Evolutionary conservation across 768 basidiomycete genomes (phyloP), one percentile per base, ranked within the genome.

Genomic region (Tylopilus rubrobrunneus): DNA sequence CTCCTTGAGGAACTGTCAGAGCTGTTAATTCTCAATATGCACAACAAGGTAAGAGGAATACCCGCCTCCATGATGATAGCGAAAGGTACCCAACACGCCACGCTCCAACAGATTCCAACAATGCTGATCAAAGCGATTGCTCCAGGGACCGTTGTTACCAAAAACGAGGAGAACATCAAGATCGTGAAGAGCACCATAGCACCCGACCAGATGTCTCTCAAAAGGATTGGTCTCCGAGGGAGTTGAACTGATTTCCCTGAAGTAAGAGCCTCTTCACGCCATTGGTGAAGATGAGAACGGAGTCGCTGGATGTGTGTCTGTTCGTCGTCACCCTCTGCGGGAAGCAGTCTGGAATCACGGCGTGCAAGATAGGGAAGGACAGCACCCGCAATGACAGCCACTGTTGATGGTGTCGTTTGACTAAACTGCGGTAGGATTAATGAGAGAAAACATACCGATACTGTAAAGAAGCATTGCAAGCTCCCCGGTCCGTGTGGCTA

Each of bases 81-180:
- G 61, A 97, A 97, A 3, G 94, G 94, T 15, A 92, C 91, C 95
- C 95, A 97, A 73, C 90, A 92, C n/a, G 95, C 92, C 39, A 97
- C 91, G 10, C 93, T 91, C 95, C 95, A 98, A 69, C 89, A 95
- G 36, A 97, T 87, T 41, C 95, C 95, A 23, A 96, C 84, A 48
- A 95, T 66, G 48, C 85, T 84, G 52, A 97, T 89, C 63, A 88
- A 85, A 17, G 85, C 69, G 15, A 90, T 90, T 9, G 95, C 95
- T 80, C 89, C 64, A 17, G 39, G 25, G 1, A 93, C 89, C 1
- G 86, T 91, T 11, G 78, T 78, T 61, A 98, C 84, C 73, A 92
- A 93, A 74, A 95, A 88, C 0, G 94, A 95, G 37, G 85, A 87
- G 62, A 87, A 78, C 53, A 89, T 92, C 55, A 97, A 74, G 25